A percentile compares a stretch with the other conserved stretches of the same genome.
phyloP scores from a whole-genome alignment of 2,329 filamentous ascomycete species.

The Pyrenophora teres region DNA sequence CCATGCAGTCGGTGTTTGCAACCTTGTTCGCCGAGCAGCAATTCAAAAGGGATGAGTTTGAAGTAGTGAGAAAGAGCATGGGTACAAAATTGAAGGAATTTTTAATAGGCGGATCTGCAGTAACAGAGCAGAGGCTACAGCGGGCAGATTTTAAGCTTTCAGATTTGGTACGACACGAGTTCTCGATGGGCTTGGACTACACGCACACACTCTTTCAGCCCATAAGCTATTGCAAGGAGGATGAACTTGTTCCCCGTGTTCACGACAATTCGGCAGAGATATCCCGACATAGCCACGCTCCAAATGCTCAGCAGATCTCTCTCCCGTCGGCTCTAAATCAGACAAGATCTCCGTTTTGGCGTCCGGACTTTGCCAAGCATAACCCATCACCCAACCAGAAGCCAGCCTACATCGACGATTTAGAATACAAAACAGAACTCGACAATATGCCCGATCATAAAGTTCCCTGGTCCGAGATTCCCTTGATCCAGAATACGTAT shows the following conservation, averaged over 20 bases:
- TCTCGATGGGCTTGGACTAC: slow-evolving; percentile 59
- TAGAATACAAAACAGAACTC: slow-evolving; percentile 37
- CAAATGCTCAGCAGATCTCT: slow-evolving; percentile 39
- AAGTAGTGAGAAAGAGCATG: slow-evolving; percentile 12
- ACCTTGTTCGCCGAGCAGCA: slow-evolving; percentile 62
- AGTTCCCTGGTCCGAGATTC: slow-evolving; percentile 50
- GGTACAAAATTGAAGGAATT: slow-evolving; percentile 22
- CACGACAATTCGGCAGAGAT: slow-evolving; percentile 47
- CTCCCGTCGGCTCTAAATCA: slow-evolving; percentile 46
- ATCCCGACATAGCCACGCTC: slow-evolving; percentile 39
- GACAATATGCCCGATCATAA: slow-evolving; percentile 52
- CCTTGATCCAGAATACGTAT: slow-evolving; percentile 55
- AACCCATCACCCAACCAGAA: slow-evolving; percentile 38
- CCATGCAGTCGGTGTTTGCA: slow-evolving; percentile 54
- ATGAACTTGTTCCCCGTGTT: slow-evolving; percentile 34
- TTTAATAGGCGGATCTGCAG: slow-evolving; percentile 35
- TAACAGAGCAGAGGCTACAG: slow-evolving; percentile 32
- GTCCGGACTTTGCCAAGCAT: slow-evolving; percentile 26
- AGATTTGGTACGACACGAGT: slow-evolving; percentile 53
- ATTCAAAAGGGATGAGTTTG: slow-evolving; percentile 52
- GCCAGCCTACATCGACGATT: slow-evolving; percentile 36
- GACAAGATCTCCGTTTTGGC: slow-evolving; percentile 40
- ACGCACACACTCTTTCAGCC: slow-evolving; percentile 55
- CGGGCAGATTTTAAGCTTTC: slow-evolving; percentile 33
- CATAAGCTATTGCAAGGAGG: slow-evolving; percentile 28